Evolutionary conservation across 2,329 filamentous ascomycete species (phyloP).

Genomic region (Xylariaceae sp.): DNA sequence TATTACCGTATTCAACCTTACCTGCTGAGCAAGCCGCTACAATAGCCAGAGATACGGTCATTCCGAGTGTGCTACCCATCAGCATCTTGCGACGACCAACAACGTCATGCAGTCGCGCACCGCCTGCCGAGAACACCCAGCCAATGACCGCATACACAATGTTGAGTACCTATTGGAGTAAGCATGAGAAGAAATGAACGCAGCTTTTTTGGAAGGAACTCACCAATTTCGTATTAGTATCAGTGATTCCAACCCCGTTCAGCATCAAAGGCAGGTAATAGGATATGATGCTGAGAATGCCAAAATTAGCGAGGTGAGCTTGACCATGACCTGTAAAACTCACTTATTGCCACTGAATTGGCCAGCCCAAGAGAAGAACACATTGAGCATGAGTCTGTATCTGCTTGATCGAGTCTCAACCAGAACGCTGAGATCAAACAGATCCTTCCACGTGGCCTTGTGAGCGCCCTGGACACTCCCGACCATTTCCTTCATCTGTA

Average conservation of each 20-base stretch:
- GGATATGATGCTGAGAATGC: no score
- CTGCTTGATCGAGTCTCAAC: constrained; percentile 31
- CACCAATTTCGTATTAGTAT: constrained; percentile 33
- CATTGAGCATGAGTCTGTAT: constrained; percentile 34
- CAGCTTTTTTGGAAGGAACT: constrained; percentile 2
- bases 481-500: constrained; percentile 39
- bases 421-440: constrained; percentile 32
- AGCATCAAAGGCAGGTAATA: no score
- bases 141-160: constrained; percentile 36
- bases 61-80: constrained; percentile 31
- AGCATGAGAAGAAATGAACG: not conserved
- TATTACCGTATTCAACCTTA: constrained; percentile 30
- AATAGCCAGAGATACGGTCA: constrained; percentile 32
- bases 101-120: constrained; percentile 34
- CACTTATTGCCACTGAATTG: constrained; percentile 37
- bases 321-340: not conserved
- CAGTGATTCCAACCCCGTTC: constrained; percentile 30
- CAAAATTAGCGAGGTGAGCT: not conserved
- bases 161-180: constrained; percentile 25
- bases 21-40: constrained; percentile 33
- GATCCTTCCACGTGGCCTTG: constrained; percentile 32
- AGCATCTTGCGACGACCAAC: constrained; percentile 37
- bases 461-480: constrained; percentile 27
- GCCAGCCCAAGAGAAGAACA: constrained; percentile 37
- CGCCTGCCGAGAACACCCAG: constrained; percentile 31